Base-by-base conservation (phyloP, 1,139 yeast species). In the Candida pseudoviswanathii region DNA sequence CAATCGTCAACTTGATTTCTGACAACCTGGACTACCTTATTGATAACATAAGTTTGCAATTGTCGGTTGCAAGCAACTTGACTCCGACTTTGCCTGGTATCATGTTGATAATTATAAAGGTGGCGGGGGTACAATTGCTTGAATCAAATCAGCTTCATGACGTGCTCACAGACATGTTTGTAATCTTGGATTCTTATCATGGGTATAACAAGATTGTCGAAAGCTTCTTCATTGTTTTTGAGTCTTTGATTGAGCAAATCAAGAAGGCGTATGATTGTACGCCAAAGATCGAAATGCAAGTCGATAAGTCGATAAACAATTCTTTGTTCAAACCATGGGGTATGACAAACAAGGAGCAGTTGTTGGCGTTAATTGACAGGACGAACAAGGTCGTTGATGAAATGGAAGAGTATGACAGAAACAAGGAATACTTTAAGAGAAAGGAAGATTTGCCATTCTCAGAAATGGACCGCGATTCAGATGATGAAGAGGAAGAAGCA, bases 11-110 rank as follows among this genome's bases (percentile, higher is more conserved):
- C 2, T 61, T 92, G 54, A 73, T 94, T 3, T 60, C 77, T 39
- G 84, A 82, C 38, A 92, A 92, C 62, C 79, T 84, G 57, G 97
- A 92, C 61, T 92, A 92, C 62, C 65, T 94, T 26, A 70, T 91
- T 9, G 97, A 94, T 64, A 71, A 91, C 0, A 70, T 91, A 16
- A 85, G 96, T 5, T 67, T 84, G 39, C 81, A 80, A 54, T 70
- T 94, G 47, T 81, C 89, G 27, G 80, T 87, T 3, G 82, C 90
- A 7, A 76, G 81, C 24, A 65, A 70, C 11, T 72, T 92, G 51
- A 83, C 92, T 0, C 94, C 96, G 0, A 74, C 90, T 34, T 78
- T 90, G 0, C 84, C 96, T 0, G 82, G 85, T 0, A 82, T 90
- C 2, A 69, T 91, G 30, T 73, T 86, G 47, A 84, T 89, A 5